Conservation (phyloP, 805 yeast species). For the Candida caryicola region DNA sequence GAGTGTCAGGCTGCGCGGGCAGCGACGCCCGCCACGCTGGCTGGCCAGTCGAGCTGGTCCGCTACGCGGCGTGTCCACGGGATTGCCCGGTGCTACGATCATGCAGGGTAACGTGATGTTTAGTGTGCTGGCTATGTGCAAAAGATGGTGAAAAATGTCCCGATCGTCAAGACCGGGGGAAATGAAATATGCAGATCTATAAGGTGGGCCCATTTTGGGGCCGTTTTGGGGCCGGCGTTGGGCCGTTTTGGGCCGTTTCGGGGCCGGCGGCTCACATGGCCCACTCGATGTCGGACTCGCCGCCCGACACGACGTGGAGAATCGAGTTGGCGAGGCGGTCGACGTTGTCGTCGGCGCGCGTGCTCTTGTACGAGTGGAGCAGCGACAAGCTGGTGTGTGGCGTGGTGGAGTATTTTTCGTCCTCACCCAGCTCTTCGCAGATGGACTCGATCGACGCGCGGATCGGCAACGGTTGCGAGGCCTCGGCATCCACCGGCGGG, state of each 20-base stretch:
- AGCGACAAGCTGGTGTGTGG: not conserved
- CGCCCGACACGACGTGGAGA: constrained; percentile 12
- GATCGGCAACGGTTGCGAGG: not conserved
- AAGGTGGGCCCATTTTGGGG: not conserved
- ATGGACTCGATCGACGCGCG: not conserved
- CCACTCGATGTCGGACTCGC: constrained; percentile 15
- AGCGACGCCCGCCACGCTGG: no score
- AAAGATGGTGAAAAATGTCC: no score
- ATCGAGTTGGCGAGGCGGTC: constrained; percentile 18
- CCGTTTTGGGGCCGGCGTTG: not conserved
- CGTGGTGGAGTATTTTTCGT: not conserved
- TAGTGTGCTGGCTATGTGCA: no score
- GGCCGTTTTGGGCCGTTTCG: not conserved
- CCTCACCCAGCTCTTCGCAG: not conserved
- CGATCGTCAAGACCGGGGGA: not conserved
- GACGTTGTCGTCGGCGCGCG: constrained; percentile 11
- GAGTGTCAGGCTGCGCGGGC: no score
- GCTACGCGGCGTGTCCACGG: no score
- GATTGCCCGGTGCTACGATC: no score
- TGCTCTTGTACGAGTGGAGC: not conserved
- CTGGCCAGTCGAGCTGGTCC: no score
- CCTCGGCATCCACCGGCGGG: constrained; percentile 1
- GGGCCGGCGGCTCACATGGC: constrained; percentile 5
- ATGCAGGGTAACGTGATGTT: no score
- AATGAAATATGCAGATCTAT: not conserved